phyloP scores from a whole-genome alignment of 2,329 filamentous ascomycete species.

The Spiromastix sp. region DNA sequence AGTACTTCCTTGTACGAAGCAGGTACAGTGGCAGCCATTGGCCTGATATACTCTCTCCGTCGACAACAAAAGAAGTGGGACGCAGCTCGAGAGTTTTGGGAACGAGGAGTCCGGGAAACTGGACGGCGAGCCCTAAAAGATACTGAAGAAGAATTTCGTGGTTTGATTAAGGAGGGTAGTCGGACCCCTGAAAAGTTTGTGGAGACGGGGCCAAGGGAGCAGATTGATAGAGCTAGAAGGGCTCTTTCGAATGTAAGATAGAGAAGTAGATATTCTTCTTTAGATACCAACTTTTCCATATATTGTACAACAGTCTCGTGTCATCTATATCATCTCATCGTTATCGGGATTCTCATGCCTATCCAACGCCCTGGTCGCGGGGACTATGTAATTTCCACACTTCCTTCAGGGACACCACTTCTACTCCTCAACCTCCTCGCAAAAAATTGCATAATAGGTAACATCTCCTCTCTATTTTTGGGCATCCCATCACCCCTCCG shows the following conservation, averaged over 20 bases:
- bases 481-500: slow-evolving; percentile 70
- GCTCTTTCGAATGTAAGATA: slow-evolving; percentile 32
- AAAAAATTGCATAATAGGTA: slow-evolving; percentile 77
- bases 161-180: slow-evolving; percentile 37
- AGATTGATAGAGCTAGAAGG: slow-evolving; percentile 36
- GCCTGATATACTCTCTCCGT: slow-evolving; percentile 46
- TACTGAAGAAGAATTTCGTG: slow-evolving; percentile 41
- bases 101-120: slow-evolving; percentile 44
- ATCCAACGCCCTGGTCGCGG: not conserved
- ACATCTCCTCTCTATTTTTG: slow-evolving; percentile 69
- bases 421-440: slow-evolving; percentile 32
- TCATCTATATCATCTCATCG: no score
- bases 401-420: slow-evolving; percentile 36
- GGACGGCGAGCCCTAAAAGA: slow-evolving; percentile 45
- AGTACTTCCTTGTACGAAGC: slow-evolving; percentile 46
- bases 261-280: slow-evolving; percentile 10
- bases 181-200: slow-evolving; percentile 24
- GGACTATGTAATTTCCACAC: slow-evolving; percentile 29
- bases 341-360: no score
- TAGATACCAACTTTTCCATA: no score
- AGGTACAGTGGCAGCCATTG: slow-evolving; percentile 48
- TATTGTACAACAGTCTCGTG: slow-evolving; percentile 6
- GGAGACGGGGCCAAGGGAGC: slow-evolving; percentile 33
- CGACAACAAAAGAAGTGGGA: slow-evolving; percentile 52
- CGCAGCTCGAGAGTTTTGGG: slow-evolving; percentile 41